Conservation (phyloP, 73 alveolate genomes). For the Diophrys appendiculata region DNA sequence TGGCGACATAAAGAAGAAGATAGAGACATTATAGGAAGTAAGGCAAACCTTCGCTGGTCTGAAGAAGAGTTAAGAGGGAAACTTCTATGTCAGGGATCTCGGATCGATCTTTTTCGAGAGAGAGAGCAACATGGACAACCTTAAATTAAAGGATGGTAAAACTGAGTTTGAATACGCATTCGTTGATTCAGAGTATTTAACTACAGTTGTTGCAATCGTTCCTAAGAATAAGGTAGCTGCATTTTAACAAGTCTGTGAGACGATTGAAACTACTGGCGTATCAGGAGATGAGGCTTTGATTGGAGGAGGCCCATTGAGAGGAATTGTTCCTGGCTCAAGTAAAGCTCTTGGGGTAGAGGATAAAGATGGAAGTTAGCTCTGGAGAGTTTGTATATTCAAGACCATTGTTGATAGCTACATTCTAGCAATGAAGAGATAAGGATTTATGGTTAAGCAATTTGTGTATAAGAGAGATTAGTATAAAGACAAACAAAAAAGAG, state of each 20-base stretch:
- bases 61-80: slow-evolving; percentile 58
- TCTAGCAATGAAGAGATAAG: too few relatives aligned
- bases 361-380: slow-evolving; percentile 66
- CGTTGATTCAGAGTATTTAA: slow-evolving; percentile 26
- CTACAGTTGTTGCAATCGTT: slow-evolving; percentile 21
- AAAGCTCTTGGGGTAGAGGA: slow-evolving; percentile 50
- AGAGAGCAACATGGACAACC: slow-evolving; percentile 22
- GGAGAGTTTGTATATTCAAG: slow-evolving; percentile 76
- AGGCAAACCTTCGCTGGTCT: slow-evolving; percentile 23
- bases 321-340: slow-evolving; percentile 11
- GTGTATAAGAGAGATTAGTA: too few relatives aligned
- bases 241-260: too few relatives aligned
- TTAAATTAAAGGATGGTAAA: too few relatives aligned
- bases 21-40: slow-evolving; percentile 35
- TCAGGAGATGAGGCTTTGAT: too few relatives aligned
- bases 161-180: too few relatives aligned
- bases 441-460: too few relatives aligned
- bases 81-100: slow-evolving; percentile 54
- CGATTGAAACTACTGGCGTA: too few relatives aligned
- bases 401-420: slow-evolving; percentile 23
- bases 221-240: too few relatives aligned
- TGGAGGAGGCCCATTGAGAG: too few relatives aligned
- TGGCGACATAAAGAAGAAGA: slow-evolving; percentile 49
- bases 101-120: slow-evolving; percentile 50
- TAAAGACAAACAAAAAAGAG: too few relatives aligned